Evolutionary conservation across 2,329 filamentous ascomycete species (phyloP).

Genomic region (Trichothecium roseum): DNA sequence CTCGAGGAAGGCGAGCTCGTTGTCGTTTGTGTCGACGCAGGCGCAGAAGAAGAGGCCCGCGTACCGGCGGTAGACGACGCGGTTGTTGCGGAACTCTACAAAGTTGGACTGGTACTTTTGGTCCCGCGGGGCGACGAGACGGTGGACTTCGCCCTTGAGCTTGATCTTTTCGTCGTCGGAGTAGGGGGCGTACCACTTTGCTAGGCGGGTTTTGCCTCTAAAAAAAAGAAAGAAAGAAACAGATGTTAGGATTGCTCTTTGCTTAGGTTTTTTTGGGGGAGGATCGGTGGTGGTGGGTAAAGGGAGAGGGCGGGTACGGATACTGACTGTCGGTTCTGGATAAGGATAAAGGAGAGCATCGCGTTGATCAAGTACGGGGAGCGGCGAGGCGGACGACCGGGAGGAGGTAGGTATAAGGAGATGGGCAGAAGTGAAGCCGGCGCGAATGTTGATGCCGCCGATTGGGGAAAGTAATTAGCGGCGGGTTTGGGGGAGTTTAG

Average conservation of each 20-base stretch:
- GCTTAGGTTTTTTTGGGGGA: neutral
- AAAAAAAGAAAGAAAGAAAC: constrained; percentile 1
- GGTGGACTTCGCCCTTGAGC: constrained; percentile 97
- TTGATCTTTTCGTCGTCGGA: constrained; percentile 99
- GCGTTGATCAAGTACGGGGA: constrained; percentile 1
- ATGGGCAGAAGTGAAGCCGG: constrained; percentile 5
- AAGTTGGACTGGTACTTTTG: constrained; percentile 99
- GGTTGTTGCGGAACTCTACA: constrained; percentile 89
- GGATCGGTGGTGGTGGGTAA: neutral
- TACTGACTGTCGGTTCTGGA: constrained; percentile 77
- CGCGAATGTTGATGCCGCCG: constrained; percentile 7
- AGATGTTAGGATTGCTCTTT: no score
- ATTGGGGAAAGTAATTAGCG: no score
- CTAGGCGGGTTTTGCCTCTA: constrained; percentile 94
- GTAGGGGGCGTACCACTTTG: constrained; percentile 98
- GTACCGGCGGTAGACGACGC: constrained; percentile 95
- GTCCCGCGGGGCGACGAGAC: constrained; percentile 91
- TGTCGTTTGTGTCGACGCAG: constrained; percentile 97
- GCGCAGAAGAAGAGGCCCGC: constrained; percentile 98
- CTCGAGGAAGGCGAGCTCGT: constrained; percentile 92
- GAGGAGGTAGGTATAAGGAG: neutral
- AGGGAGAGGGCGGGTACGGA: neutral
- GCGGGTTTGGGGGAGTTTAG: no score
- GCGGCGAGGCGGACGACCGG: neutral
- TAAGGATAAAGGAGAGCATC: constrained; percentile 79